Evolutionary conservation across 139 green algal species (phyloP).

Genomic region (Coelastrella sp.): DNA sequence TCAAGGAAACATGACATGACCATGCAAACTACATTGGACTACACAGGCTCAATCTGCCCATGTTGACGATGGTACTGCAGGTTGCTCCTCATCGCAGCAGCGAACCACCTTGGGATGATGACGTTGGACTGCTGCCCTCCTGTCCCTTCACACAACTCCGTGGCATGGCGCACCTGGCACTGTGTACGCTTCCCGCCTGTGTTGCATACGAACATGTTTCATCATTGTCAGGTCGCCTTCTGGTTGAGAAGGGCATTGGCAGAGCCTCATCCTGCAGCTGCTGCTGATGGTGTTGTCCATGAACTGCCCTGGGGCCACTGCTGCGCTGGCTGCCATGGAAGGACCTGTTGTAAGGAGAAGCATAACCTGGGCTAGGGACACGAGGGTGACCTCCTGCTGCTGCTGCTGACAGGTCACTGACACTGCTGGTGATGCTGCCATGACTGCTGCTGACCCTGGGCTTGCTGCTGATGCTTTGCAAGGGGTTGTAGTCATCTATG

Average conservation of each 20-base stretch:
- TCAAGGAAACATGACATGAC: too few species aligned
- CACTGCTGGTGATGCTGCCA: slow-evolving; percentile 15
- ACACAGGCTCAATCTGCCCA: too few species aligned
- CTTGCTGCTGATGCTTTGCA: not conserved
- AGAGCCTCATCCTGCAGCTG: slow-evolving; percentile 8
- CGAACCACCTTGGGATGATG: too few species aligned
- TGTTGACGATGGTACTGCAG: too few species aligned
- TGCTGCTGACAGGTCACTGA: slow-evolving; percentile 7
- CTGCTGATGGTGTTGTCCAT: slow-evolving; percentile 13
- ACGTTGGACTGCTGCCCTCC: too few species aligned
- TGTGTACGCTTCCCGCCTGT: slow-evolving; percentile 12
- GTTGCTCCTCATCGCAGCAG: not conserved
- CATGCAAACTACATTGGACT: too few species aligned
- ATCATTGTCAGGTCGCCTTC: slow-evolving; percentile 30
- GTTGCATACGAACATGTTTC: slow-evolving; percentile 33
- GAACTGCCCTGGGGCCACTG: not conserved
- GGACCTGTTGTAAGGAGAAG: not conserved
- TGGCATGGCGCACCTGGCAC: not conserved
- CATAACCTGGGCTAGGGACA: not conserved
- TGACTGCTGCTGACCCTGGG: slow-evolving; percentile 30
- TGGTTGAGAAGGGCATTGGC: slow-evolving; percentile 3
- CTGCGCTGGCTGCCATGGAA: slow-evolving; percentile 21
- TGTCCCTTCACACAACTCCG: not conserved
- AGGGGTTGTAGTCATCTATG: not conserved
- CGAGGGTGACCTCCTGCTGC: not conserved